Percentiles rank a stretch among this genome's conserved stretches.
Conservation (phyloP, 1,139 yeast species). For the Nakaseomyces delphensis region DNA sequence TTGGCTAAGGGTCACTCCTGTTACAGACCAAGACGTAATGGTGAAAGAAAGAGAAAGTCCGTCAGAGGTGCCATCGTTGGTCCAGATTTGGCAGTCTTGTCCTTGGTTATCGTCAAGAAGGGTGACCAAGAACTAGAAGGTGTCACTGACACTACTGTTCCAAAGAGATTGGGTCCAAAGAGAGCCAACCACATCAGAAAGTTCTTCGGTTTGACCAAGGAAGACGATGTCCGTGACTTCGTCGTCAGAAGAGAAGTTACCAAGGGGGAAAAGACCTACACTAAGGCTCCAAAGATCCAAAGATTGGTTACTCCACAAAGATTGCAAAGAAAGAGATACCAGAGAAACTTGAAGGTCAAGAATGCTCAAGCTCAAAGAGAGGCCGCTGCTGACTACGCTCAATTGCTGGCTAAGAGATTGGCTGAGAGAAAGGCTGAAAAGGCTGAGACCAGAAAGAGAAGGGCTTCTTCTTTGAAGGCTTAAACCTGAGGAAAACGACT, state of each 20-base stretch:
- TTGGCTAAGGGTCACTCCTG: constrained; percentile 93
- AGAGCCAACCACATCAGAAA: constrained; percentile 99
- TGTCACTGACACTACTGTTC: constrained; percentile 86
- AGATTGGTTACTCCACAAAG: constrained; percentile 99
- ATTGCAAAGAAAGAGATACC: constrained; percentile 98
- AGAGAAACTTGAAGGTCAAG: constrained; percentile 86
- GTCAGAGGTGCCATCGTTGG: constrained; percentile 99
- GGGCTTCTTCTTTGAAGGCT: constrained; percentile 97
- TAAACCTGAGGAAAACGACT: constrained; percentile 28
- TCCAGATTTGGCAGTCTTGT: constrained; percentile 91
- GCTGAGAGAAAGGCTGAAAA: constrained; percentile 97
- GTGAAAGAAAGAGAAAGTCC: constrained; percentile 99
- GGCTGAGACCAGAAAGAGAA: constrained; percentile 98
- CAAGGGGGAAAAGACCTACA: constrained; percentile 97
- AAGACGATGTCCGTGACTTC: constrained; percentile 89
- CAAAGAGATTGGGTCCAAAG: constrained; percentile 99
- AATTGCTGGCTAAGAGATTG: constrained; percentile 95
- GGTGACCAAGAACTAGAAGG: constrained; percentile 96
- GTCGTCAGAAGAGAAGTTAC: constrained; percentile 97
- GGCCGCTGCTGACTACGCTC: constrained; percentile 99
- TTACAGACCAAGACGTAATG: constrained; percentile 99
- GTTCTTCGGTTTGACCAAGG: constrained; percentile 97
- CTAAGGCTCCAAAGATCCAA: constrained; percentile 99
- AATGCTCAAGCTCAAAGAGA: constrained; percentile 99
- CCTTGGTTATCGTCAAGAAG: constrained; percentile 91